Base-by-base conservation (phyloP, 768 basidiomycete species). In the Russula virescens region DNA sequence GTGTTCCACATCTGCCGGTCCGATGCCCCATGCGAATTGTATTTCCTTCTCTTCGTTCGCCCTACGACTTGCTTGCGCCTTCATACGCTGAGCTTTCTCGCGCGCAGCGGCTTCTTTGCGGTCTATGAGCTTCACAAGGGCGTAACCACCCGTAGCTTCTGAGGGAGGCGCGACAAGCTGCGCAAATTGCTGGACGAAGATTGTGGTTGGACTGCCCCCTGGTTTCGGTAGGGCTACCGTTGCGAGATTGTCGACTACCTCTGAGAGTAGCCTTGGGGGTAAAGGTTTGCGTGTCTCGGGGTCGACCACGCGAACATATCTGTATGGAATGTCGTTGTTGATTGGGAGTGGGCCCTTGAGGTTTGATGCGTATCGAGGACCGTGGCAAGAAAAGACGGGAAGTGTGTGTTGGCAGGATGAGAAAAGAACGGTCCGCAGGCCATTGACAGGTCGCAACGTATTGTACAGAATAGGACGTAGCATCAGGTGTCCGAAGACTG, bases 21-120 rank as follows among this genome's bases (percentile, higher is more conserved):
- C 71, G 23, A 73, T 69, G 23, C 68, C 69, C 76, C 76, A 78
- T 3, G 77, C 72, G 49, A 77, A 58, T 58, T 76, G 76, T 18
- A 78, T 68, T 62, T 76, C 72, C 68, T 76, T 76, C 48, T 66
- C 57, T 55, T 70, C 68, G 63, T 55, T 63, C 34, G 60, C 58
- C 55, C 40, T 66, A 13, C 60, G 61, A 23, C 61, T 57, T 16
- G 35, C 65, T 11, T 28, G 52, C 3, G 46, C 58, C 54, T 60
- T 55, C 25, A 52, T 19, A 35, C 66, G 66, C 23, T 54, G 52
- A 0, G 49, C n/a, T 35, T 46, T 61, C 61, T 62, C 64, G 50
- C 58, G 55, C n/a, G 57, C 55, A 31, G 55, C 54, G 18, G 48
- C 52, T 18, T 48, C 65, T 56, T 34, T 62, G 21, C 43, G 56